phyloP scores from a whole-genome alignment of 2,329 filamentous ascomycete species.

The Sarocladium strictum region DNA sequence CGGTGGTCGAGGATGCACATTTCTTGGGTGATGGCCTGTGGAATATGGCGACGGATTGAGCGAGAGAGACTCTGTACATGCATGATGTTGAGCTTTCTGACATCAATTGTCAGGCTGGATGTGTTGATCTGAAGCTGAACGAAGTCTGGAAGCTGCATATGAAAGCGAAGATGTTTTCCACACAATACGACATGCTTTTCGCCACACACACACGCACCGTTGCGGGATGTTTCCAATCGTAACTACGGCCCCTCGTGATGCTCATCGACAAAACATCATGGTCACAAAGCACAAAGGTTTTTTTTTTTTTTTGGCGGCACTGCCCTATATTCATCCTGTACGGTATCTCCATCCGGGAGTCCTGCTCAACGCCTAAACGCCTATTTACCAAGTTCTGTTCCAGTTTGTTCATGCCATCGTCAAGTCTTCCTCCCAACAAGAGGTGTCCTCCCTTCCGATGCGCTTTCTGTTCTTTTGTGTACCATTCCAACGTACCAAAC shows the following conservation, averaged over 20 bases:
- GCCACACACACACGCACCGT: too few species aligned
- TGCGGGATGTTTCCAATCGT: neutral
- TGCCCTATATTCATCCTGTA: slow-evolving; percentile 1
- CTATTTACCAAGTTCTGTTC: too few species aligned
- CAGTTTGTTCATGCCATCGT: too few species aligned
- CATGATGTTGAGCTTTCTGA: neutral
- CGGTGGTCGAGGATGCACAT: slow-evolving; percentile 89
- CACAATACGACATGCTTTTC: neutral
- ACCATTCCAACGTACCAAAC: too few species aligned
- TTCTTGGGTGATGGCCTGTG: slow-evolving; percentile 92
- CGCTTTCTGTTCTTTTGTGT: too few species aligned
- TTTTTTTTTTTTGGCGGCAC: neutral
- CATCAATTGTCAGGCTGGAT: neutral
- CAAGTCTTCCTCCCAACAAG: too few species aligned
- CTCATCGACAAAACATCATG: neutral
- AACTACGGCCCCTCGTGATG: neutral
- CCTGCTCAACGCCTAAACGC: neutral
- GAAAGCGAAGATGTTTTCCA: neutral
- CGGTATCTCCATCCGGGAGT: neutral
- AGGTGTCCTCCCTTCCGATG: too few species aligned
- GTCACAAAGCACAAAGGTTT: neutral
- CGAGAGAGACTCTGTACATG: neutral
- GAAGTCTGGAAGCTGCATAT: neutral
- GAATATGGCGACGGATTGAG: slow-evolving; percentile 55
- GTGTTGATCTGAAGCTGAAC: too few species aligned